phyloP scores from a whole-genome alignment of 1,284 basidiomycete species.

The Phlebopus sp. region DNA sequence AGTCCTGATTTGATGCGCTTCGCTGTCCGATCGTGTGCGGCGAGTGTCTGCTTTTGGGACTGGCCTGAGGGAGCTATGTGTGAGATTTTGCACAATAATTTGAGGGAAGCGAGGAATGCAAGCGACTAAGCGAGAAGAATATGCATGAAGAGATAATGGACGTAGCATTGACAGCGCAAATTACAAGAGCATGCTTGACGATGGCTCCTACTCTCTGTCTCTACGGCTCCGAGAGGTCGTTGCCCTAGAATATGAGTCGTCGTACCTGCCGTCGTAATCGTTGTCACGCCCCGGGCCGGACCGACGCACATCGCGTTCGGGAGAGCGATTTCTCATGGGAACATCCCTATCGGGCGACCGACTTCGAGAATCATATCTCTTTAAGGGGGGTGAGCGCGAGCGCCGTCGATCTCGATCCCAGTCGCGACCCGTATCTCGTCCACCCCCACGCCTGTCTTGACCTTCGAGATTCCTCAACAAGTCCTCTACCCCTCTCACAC shows the following conservation, averaged over 20 bases:
- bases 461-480: constrained; percentile 35
- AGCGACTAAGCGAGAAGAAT: background rate
- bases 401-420: constrained; percentile 13
- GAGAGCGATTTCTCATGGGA: constrained; percentile 16
- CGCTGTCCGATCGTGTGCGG: too few relatives aligned
- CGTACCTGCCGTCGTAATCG: constrained; percentile 4
- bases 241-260: constrained; percentile 1
- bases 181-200: background rate
- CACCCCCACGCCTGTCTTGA: constrained; percentile 8
- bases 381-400: constrained; percentile 14
- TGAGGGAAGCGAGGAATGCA: too few relatives aligned
- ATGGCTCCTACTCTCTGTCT: constrained; percentile 5
- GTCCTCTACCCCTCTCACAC: constrained; percentile 43
- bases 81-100: too few relatives aligned
- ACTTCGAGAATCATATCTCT: constrained; percentile 2
- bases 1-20: too few relatives aligned
- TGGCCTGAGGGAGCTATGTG: too few relatives aligned
- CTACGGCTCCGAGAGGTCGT: constrained; percentile 1
- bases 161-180: constrained; percentile 5
- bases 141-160: background rate
- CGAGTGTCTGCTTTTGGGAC: too few relatives aligned
- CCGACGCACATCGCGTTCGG: constrained; percentile 13
- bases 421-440: constrained; percentile 8
- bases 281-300: constrained; percentile 2
- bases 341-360: constrained; percentile 5